These are phyloP conservation scores for Komagataella mondaviorum DNA, from an alignment of 805 yeast species.

Conservation along the genomic window DNA sequence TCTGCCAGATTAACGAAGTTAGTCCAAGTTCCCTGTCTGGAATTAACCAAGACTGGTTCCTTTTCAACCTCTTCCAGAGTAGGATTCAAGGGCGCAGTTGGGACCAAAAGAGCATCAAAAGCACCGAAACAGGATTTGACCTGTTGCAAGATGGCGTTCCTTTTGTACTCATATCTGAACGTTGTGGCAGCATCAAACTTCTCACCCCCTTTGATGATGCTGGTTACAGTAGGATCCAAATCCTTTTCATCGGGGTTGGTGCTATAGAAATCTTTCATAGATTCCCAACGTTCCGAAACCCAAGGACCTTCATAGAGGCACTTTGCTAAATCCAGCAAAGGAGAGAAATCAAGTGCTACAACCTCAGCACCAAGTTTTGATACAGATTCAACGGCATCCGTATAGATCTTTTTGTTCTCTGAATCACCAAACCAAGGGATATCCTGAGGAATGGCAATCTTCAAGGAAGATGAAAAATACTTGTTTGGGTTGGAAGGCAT, in stretches of 20 bases:
- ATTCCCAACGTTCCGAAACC: slow-evolving; percentile 93
- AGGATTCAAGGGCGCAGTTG: slow-evolving; percentile 92
- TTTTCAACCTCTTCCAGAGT: slow-evolving; percentile 54
- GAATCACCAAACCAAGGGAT: slow-evolving; percentile 73
- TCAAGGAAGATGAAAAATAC: slow-evolving; percentile 36
- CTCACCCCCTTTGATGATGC: slow-evolving; percentile 70
- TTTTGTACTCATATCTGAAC: slow-evolving; percentile 75
- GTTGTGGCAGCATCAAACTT: slow-evolving; percentile 70
- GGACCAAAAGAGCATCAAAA: slow-evolving; percentile 73
- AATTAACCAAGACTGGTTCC: slow-evolving; percentile 76
- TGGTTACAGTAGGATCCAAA: slow-evolving; percentile 73
- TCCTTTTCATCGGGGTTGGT: slow-evolving; percentile 56
- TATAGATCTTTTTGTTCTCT: slow-evolving; percentile 61
- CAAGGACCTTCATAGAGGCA: slow-evolving; percentile 96
- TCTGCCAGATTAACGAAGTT: slow-evolving; percentile 94
- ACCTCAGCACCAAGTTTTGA: slow-evolving; percentile 41
- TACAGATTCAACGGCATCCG: slow-evolving; percentile 43
- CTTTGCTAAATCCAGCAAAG: slow-evolving; percentile 68
- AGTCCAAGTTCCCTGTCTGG: slow-evolving; percentile 96
- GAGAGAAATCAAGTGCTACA: slow-evolving; percentile 55
- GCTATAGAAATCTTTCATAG: slow-evolving; percentile 58
- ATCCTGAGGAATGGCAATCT: slow-evolving; percentile 63
- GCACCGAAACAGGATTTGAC: slow-evolving; percentile 39
- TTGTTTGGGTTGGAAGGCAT: slow-evolving; percentile 55
- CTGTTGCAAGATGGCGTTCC: slow-evolving; percentile 65